Evolutionary conservation across 768 basidiomycete species (phyloP).

Genomic region (Hericium coralloides): DNA sequence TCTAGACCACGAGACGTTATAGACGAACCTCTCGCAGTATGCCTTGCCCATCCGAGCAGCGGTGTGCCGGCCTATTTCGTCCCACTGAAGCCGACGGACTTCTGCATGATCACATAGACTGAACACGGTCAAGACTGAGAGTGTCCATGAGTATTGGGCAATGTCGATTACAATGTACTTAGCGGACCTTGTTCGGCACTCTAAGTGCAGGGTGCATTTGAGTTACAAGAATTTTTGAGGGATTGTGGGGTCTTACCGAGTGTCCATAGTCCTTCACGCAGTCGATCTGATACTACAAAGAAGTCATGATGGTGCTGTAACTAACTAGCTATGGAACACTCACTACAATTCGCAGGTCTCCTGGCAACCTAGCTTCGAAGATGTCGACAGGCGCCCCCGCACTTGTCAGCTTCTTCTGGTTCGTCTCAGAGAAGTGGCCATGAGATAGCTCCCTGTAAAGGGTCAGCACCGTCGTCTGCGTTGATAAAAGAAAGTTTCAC

Average conservation of each 20-base stretch:
- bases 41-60: background rate
- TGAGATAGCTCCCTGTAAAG: slow-evolving; percentile 6
- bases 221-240: background rate
- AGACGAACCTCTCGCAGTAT: background rate
- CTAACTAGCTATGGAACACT: background rate
- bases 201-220: background rate
- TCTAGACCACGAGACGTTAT: background rate
- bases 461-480: too few species aligned
- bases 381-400: slow-evolving; percentile 7
- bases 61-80: background rate
- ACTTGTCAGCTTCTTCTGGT: slow-evolving; percentile 5
- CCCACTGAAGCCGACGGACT: background rate
- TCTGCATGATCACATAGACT: background rate
- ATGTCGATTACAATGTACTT: background rate
- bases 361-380: slow-evolving; percentile 9
- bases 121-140: background rate
- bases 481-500: too few species aligned
- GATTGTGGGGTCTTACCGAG: background rate
- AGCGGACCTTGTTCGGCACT: background rate
- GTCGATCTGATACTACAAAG: slow-evolving; percentile 9
- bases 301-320: background rate
- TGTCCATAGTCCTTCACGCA: background rate
- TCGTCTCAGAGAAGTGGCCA: slow-evolving; percentile 8
- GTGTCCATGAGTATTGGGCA: background rate
- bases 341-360: slow-evolving; percentile 7